Evolutionary conservation across 2,329 filamentous ascomycete genomes (phyloP).

Genomic region (Fusarium acutatum): DNA sequence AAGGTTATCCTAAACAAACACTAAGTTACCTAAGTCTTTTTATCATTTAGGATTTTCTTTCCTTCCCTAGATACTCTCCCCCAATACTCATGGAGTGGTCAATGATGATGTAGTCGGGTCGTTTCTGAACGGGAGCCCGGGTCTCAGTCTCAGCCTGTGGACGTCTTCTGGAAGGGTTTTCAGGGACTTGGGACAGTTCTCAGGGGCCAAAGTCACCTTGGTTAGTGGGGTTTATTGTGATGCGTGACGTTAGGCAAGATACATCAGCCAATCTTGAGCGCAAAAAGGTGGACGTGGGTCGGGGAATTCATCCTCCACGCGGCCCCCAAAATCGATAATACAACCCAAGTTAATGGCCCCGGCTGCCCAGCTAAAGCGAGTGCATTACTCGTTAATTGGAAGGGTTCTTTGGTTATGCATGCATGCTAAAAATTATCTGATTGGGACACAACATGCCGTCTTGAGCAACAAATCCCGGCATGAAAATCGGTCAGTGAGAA

Average conservation of each 20-base stretch:
- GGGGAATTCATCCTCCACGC: constrained; percentile 17
- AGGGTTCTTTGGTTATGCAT: not conserved
- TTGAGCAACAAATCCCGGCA: not conserved
- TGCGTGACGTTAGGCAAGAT: constrained; percentile 5
- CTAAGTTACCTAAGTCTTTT: not conserved
- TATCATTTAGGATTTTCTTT: not conserved
- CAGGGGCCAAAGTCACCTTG: constrained; percentile 12
- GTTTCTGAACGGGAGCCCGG: not conserved
- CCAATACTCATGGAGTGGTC: not conserved
- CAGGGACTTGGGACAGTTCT: constrained; percentile 20
- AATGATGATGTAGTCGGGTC: not conserved
- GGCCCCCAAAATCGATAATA: not conserved
- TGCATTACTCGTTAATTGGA: not conserved
- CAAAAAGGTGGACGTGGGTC: constrained; percentile 3
- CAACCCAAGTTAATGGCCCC: not conserved
- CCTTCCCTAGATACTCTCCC: not conserved
- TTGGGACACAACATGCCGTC: not conserved
- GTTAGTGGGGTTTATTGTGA: constrained; percentile 7
- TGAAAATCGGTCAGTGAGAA: not conserved
- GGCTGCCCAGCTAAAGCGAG: constrained; percentile 8
- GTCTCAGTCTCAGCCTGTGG: not conserved
- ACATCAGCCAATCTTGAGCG: constrained; percentile 13
- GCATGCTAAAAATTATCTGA: not conserved
- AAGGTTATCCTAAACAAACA: not conserved
- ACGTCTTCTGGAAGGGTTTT: constrained; percentile 33